Percentiles rank a stretch among this genome's conserved stretches.
Conservation (phyloP, 2,329 filamentous ascomycete genomes). For the Fonsecaea pedrosoi region DNA sequence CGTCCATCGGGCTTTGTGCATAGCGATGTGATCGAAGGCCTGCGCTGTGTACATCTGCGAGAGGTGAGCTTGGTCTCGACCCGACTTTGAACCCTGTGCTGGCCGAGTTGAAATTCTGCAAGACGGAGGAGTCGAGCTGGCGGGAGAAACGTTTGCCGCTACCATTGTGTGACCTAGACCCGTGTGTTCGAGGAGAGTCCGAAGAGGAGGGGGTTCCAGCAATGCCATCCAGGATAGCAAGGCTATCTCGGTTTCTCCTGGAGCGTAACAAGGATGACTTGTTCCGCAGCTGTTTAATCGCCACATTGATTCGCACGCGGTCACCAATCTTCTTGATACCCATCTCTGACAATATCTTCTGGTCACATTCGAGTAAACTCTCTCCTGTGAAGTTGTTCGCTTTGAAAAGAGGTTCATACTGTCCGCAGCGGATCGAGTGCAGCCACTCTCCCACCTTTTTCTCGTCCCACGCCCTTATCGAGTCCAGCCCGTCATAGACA, state of each 20-base stretch:
- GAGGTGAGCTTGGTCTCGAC: constrained; percentile 75
- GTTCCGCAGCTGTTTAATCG: constrained; percentile 81
- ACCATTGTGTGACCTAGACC: constrained; percentile 58
- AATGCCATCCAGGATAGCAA: constrained; percentile 76
- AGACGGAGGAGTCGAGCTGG: constrained; percentile 47
- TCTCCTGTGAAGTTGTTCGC: constrained; percentile 97
- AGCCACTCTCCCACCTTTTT: constrained; percentile 91
- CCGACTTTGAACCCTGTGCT: constrained; percentile 59
- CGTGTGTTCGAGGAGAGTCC: constrained; percentile 68
- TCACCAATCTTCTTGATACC: constrained; percentile 98
- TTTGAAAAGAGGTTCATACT: constrained; percentile 90
- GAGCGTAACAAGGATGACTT: constrained; percentile 78
- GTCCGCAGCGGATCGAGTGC: constrained; percentile 85
- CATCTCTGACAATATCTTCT: constrained; percentile 95
- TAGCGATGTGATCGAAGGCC: constrained; percentile 65
- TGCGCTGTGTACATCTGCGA: constrained; percentile 63
- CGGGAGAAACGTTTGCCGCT: constrained; percentile 68
- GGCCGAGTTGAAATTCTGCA: constrained; percentile 50
- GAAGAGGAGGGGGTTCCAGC: constrained; percentile 65
- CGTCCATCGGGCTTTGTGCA: constrained; percentile 64
- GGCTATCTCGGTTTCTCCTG: constrained; percentile 87
- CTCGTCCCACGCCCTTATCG: constrained; percentile 67
- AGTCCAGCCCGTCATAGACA: constrained; percentile 72
- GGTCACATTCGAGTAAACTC: constrained; percentile 95
- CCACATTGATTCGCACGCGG: constrained; percentile 85